phyloP scores from a whole-genome alignment of 352 stramenopile genomes.

The Peronospora destructor region DNA sequence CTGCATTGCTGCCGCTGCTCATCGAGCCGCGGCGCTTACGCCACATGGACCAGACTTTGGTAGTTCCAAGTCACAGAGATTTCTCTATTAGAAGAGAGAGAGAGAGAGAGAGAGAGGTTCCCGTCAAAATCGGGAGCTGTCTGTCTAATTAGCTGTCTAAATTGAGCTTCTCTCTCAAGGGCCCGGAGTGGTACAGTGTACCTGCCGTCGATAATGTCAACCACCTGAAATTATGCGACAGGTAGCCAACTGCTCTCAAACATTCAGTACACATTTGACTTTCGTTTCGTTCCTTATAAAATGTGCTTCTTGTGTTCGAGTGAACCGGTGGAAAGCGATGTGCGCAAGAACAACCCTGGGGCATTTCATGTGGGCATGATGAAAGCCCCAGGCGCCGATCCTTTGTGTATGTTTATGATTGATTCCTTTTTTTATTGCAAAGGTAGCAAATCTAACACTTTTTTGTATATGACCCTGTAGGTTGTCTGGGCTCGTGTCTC shows the following conservation, averaged over 20 bases:
- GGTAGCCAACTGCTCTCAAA: constrained; percentile 1
- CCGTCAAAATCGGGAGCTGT: not conserved
- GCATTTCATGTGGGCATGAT: constrained; percentile 87
- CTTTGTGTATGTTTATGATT: constrained; percentile 58
- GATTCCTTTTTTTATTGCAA: not conserved
- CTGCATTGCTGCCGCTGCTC: constrained; percentile 27
- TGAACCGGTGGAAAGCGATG: constrained; percentile 59
- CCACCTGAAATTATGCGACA: too few relatives aligned
- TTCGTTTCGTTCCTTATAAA: not conserved
- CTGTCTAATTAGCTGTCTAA: constrained; percentile 1
- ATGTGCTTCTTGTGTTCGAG: constrained; percentile 71
- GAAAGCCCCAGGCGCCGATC: constrained; percentile 70
- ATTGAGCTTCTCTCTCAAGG: constrained; percentile 11
- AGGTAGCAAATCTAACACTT: not conserved
- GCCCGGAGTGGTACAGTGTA: constrained; percentile 17
- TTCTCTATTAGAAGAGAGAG: not conserved
- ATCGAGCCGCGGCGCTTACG: constrained; percentile 49
- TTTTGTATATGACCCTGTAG: constrained; percentile 11
- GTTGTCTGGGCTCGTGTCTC: constrained; percentile 64
- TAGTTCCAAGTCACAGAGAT: not conserved
- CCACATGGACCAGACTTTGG: constrained; percentile 31
- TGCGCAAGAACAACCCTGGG: constrained; percentile 59
- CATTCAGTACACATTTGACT: not conserved
- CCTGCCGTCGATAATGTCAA: not conserved
- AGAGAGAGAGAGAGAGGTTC: too few relatives aligned